These are phyloP conservation scores for Trichoderma polysporum DNA, from an alignment of 2,329 filamentous ascomycete species.

Conservation along the genomic window DNA sequence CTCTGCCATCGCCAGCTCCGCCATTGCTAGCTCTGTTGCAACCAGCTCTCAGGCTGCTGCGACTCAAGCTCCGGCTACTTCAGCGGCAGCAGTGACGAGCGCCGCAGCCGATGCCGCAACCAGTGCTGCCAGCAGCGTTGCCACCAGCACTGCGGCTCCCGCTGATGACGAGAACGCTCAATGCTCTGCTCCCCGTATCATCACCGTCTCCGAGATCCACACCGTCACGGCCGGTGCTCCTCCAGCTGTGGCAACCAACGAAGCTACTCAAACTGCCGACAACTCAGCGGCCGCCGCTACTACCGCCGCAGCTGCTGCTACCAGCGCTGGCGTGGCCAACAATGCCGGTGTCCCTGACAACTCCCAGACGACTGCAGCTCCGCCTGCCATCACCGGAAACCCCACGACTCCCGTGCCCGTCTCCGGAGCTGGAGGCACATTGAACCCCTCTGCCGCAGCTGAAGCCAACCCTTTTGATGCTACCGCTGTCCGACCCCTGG, in stretches of 20 bases:
- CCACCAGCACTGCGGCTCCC: neutral
- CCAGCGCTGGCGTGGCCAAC: neutral
- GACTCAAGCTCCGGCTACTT: neutral
- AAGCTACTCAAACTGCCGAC: neutral
- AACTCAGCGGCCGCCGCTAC: neutral
- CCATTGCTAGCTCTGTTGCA: neutral
- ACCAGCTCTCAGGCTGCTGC: neutral
- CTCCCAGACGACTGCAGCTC: neutral
- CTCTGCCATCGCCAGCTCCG: neutral
- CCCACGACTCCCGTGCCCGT: slow-evolving; percentile 48
- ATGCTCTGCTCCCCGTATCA: neutral
- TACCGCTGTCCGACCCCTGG: slow-evolving; percentile 48
- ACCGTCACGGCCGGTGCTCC: neutral
- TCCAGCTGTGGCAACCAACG: neutral
- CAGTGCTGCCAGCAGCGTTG: neutral
- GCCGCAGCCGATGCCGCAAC: neutral
- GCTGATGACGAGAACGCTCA: neutral
- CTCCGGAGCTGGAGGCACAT: slow-evolving; percentile 49
- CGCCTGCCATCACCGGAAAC: slow-evolving; percentile 29
- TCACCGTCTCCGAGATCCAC: neutral
- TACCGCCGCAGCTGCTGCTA: neutral
- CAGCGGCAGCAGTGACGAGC: neutral
- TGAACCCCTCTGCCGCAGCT: slow-evolving; percentile 51
- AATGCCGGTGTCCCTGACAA: neutral
- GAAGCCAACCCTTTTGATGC: slow-evolving; percentile 48